Base-by-base conservation (phyloP, 495 filamentous ascomycete genomes). In the Friedmanniomyces endolithicus region DNA sequence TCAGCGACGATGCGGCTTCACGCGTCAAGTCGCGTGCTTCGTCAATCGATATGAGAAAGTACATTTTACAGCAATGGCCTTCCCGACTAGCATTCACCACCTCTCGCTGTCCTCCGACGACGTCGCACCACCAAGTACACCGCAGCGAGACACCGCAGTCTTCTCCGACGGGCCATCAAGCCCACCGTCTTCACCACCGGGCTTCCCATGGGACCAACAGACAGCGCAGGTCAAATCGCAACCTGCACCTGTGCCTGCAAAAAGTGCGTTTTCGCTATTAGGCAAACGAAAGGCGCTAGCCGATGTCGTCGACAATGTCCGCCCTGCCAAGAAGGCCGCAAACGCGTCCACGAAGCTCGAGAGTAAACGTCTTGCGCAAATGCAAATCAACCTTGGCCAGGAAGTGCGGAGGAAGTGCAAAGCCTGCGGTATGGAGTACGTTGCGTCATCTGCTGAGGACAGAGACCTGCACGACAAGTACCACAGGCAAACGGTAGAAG, bases 361-460 rank as follows among this genome's bases (percentile, higher is more conserved):
- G 22, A 19, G 23, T 16, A 52, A 45, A 12, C 16, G 35, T 8
- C 37, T 58, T 0, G 37, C 54, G 6, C 83, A 87, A 62, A 79
- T 83, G 70, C 80, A 81, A 49, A 76, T 87, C 33, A 83, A 85
- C 58, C 69, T 86, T 27, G 84, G 82, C 16, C 72, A 71, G 55
- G 71, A 78, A 43, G 66, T 77, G 35, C 72, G 77, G 47, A 78
- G 76, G 55, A 78, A 74, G n/a, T 87, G 84, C 65, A 71, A 70
- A 34, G 71, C 69, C 1, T 87, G 84, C 64, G 79, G 76, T 0
- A 87, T 87, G 84, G 80, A 83, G 54, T 87, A 86, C 64, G 73
- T 83, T 37, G 77, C 82, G 12, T 84, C 81, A 0, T 78, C 80
- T 22, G 69, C 71, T 39, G 82, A 85, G 59, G 84, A 87, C 57